Evolutionary conservation across 2,329 filamentous ascomycete species (phyloP).

Genomic region (Fusarium vanettenii): DNA sequence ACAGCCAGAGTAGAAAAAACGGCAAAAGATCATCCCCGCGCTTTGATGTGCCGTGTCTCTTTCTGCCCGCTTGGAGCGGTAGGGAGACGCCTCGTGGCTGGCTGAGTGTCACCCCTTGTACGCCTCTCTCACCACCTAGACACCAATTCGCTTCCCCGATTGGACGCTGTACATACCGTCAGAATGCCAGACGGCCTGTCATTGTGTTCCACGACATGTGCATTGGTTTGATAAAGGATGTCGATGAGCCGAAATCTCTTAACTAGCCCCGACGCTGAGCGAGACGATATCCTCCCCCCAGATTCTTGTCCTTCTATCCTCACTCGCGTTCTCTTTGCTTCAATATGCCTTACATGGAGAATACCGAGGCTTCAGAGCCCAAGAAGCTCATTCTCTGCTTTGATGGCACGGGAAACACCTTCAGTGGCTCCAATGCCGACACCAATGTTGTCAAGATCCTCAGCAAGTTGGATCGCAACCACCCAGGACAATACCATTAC

Average conservation of each 20-base stretch:
- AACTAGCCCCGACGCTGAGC: background rate
- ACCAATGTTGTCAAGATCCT: conserved; percentile 66
- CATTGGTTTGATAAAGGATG: background rate
- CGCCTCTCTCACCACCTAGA: background rate
- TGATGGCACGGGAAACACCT: conserved; percentile 61
- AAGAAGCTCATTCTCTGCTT: conserved; percentile 61
- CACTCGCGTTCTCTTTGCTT: background rate
- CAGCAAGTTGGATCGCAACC: conserved; percentile 57
- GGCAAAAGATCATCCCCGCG: background rate
- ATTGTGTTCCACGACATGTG: background rate
- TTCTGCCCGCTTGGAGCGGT: background rate
- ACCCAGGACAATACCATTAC: conserved; percentile 59
- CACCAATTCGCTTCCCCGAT: background rate
- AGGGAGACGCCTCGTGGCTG: background rate
- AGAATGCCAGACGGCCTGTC: background rate
- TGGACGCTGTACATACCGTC: background rate
- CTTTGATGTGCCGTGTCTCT: background rate
- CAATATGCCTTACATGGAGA: conserved; percentile 33
- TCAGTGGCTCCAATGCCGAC: conserved; percentile 59
- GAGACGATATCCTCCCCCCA: background rate
- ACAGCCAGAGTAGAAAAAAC: background rate
- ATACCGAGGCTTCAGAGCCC: conserved; percentile 28
- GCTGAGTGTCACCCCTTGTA: background rate
- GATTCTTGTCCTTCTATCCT: background rate
- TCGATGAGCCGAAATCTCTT: background rate